Percentiles rank a stretch among this genome's conserved stretches.
phyloP scores from a whole-genome alignment of 2,329 filamentous ascomycete species.

The Nannizziopsis arthrosporioides region DNA sequence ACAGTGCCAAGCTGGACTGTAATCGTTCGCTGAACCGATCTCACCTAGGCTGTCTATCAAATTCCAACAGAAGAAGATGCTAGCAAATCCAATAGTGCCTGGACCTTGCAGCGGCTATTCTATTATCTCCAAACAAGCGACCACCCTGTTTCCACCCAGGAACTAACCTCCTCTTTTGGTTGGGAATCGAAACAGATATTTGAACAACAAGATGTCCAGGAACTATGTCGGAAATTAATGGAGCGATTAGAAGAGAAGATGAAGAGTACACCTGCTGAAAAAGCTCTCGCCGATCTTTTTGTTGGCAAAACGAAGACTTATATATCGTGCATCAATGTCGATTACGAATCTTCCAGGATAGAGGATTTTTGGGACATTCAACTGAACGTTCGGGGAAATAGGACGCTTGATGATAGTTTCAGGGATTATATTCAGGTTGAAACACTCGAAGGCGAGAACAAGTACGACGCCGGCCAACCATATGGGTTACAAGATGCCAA shows the following conservation, averaged over 20 bases:
- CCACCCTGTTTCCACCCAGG: constrained; percentile 73
- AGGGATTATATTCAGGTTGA: constrained; percentile 93
- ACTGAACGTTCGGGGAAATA: constrained; percentile 89
- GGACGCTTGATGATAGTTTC: constrained; percentile 86
- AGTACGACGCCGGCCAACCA: constrained; percentile 84
- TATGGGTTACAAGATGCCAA: constrained; percentile 90
- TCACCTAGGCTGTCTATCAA: constrained; percentile 71
- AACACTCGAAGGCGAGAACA: constrained; percentile 94
- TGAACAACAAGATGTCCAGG: constrained; percentile 96
- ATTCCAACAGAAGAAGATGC: constrained; percentile 85
- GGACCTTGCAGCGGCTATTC: constrained; percentile 84
- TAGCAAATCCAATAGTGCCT: constrained; percentile 75
- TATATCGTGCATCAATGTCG: constrained; percentile 95
- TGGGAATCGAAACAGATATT: constrained; percentile 98
- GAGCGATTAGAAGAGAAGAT: constrained; percentile 94
- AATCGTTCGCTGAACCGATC: constrained; percentile 1
- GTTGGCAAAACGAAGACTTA: constrained; percentile 98
- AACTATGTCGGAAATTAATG: constrained; percentile 92
- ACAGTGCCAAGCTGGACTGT: constrained; percentile 8
- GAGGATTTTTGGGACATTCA: constrained; percentile 99
- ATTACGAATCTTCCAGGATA: constrained; percentile 88
- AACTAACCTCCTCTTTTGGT: constrained; percentile 91
- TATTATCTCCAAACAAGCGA: constrained; percentile 86
- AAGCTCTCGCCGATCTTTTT: constrained; percentile 79
- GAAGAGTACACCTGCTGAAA: constrained; percentile 90